A percentile compares a stretch with the other conserved stretches of the same genome.
Evolutionary conservation across 495 filamentous ascomycete species (phyloP).

Genomic region (Trichoderma reesei): DNA sequence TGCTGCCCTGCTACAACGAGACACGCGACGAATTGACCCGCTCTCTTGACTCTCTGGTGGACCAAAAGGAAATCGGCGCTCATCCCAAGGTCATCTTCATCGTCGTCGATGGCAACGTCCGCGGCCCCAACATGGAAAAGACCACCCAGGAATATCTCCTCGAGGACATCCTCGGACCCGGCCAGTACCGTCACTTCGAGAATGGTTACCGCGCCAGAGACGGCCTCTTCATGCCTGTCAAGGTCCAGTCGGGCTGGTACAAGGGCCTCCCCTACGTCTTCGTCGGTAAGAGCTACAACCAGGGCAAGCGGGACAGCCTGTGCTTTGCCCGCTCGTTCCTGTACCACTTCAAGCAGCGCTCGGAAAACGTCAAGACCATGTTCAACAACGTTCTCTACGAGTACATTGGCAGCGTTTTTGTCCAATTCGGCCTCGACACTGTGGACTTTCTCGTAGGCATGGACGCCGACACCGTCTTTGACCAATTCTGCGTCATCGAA

Average conservation of each 20-base stretch:
- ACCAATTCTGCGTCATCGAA: slow-evolving; percentile 18
- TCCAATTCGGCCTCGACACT: slow-evolving; percentile 17
- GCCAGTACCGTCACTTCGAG: slow-evolving; percentile 48
- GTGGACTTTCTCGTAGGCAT: slow-evolving; percentile 23
- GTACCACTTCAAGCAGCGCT: slow-evolving; percentile 53
- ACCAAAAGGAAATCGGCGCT: slow-evolving; percentile 18
- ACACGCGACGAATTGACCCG: slow-evolving; percentile 20
- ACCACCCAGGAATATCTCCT: slow-evolving; percentile 61
- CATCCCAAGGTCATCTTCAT: slow-evolving; percentile 60
- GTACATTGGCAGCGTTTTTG: slow-evolving; percentile 17
- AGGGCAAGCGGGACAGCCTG: slow-evolving; percentile 70
- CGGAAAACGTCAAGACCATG: slow-evolving; percentile 16
- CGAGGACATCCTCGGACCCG: slow-evolving; percentile 52
- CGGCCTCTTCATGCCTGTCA: slow-evolving; percentile 63
- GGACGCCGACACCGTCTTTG: slow-evolving; percentile 27
- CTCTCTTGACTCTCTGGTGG: slow-evolving; percentile 25
- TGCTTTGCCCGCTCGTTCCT: slow-evolving; percentile 71
- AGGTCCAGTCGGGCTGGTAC: slow-evolving; percentile 65
- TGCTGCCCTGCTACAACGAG: slow-evolving; percentile 28
- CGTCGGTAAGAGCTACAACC: slow-evolving; percentile 60
- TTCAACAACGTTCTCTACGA: slow-evolving; percentile 21
- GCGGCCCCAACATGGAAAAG: slow-evolving; percentile 61
- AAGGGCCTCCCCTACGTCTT: slow-evolving; percentile 50
- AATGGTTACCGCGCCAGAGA: slow-evolving; percentile 64
- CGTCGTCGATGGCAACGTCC: slow-evolving; percentile 68